These are phyloP conservation scores for Agaricus bisporus DNA, from an alignment of 768 basidiomycete species.

Conservation along the genomic window DNA sequence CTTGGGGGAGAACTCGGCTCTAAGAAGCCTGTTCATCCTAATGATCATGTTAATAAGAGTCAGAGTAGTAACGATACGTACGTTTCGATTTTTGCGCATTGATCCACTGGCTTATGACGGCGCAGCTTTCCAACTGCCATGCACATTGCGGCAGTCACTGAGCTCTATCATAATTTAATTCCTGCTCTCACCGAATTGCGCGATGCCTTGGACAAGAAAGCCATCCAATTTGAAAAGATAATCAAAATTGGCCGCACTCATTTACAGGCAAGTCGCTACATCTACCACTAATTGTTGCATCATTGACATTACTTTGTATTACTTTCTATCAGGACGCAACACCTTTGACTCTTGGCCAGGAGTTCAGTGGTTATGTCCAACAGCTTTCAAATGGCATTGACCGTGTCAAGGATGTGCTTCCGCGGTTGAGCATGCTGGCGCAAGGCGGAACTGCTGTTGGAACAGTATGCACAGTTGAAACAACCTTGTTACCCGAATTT, in stretches of 20 bases:
- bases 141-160: conserved; percentile 94
- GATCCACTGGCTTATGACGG: background rate
- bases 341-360: conserved; percentile 94
- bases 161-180: conserved; percentile 71
- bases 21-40: conserved; percentile 97
- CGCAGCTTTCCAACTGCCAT: conserved; percentile 95
- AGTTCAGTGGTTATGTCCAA: conserved; percentile 97
- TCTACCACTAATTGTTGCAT: background rate
- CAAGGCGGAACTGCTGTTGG: conserved; percentile 99
- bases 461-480: conserved; percentile 53
- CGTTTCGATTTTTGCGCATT: conserved; percentile 21
- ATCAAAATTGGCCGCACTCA: conserved; percentile 99
- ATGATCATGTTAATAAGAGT: conserved; percentile 99
- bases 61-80: conserved; percentile 99
- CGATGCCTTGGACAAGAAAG: conserved; percentile 78
- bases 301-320: conserved; percentile 9
- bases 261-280: conserved; percentile 50
- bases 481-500: background rate
- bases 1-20: conserved; percentile 93
- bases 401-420: conserved; percentile 73
- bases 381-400: conserved; percentile 89
- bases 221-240: conserved; percentile 80
- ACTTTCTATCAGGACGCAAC: conserved; percentile 74
- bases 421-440: conserved; percentile 83
- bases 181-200: conserved; percentile 83